Evolutionary conservation across 2,329 filamentous ascomycete species (phyloP).

Genomic region (Colletotrichum agaves): DNA sequence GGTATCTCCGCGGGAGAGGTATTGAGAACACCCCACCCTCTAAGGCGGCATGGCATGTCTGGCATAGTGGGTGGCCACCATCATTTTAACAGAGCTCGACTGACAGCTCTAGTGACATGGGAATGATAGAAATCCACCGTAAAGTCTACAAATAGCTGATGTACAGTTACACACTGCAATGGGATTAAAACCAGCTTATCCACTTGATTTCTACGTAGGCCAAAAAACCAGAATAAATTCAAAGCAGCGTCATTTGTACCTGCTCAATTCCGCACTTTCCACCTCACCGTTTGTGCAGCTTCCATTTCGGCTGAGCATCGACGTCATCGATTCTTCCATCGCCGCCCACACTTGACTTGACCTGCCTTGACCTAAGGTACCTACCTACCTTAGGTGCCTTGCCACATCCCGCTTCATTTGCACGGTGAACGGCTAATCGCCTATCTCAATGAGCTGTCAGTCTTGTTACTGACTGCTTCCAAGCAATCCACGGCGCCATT

Average conservation of each 20-base stretch:
- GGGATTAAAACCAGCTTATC: background rate
- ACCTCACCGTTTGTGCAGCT: constrained; percentile 14
- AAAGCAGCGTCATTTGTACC: background rate
- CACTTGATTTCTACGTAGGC: background rate
- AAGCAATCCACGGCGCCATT: background rate
- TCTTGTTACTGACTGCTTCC: no score
- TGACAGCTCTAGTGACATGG: background rate
- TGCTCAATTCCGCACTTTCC: background rate
- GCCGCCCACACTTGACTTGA: background rate
- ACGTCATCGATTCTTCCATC: constrained; percentile 13
- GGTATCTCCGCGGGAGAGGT: constrained; percentile 4
- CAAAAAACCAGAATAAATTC: background rate
- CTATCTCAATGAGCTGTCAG: background rate
- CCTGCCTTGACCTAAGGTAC: no score
- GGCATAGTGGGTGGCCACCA: background rate
- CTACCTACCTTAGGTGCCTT: no score
- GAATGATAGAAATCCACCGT: constrained; percentile 5
- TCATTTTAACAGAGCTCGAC: background rate
- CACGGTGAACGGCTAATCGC: background rate
- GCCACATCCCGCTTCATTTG: constrained; percentile 9
- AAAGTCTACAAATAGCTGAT: background rate
- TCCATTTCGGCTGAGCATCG: background rate
- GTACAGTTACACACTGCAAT: no score
- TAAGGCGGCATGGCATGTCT: background rate
- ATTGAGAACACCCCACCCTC: background rate